Percentiles rank a stretch among this genome's conserved stretches.
phyloP scores from a whole-genome alignment of 2,329 filamentous ascomycete species.

The Diaporthe capsici region DNA sequence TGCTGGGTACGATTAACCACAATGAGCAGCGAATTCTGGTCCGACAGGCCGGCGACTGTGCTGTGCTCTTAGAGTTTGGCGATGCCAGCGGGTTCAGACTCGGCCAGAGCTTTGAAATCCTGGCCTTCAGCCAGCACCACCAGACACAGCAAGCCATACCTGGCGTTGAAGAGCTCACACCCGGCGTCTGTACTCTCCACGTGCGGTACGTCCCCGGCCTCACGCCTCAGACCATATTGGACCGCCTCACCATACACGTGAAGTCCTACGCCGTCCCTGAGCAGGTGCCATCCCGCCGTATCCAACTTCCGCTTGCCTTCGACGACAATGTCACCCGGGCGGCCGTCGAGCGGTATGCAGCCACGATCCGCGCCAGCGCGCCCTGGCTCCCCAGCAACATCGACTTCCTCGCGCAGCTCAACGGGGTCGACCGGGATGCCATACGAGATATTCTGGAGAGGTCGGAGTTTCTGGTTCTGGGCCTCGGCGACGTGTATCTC shows the following conservation, averaged over 20 bases:
- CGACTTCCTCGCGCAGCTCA: constrained; percentile 19
- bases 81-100: background rate
- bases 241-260: background rate
- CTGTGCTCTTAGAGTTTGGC: background rate
- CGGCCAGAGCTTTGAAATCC: constrained; percentile 4
- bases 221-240: background rate
- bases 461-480: background rate
- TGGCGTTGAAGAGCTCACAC: constrained; percentile 15
- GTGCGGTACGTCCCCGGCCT: background rate
- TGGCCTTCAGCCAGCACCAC: constrained; percentile 7
- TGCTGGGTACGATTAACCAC: background rate
- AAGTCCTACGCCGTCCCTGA: background rate
- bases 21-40: background rate
- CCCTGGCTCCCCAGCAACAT: constrained; percentile 26
- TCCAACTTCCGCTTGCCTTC: constrained; percentile 6
- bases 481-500: constrained; percentile 27
- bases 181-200: background rate
- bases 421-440: background rate
- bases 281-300: background rate
- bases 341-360: constrained; percentile 8
- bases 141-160: background rate
- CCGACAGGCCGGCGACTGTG: background rate
- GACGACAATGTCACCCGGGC: background rate
- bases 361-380: constrained; percentile 14
- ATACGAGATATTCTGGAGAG: background rate